Conservation (phyloP, 2,329 filamentous ascomycete genomes). For the Stemphylium beticola region DNA sequence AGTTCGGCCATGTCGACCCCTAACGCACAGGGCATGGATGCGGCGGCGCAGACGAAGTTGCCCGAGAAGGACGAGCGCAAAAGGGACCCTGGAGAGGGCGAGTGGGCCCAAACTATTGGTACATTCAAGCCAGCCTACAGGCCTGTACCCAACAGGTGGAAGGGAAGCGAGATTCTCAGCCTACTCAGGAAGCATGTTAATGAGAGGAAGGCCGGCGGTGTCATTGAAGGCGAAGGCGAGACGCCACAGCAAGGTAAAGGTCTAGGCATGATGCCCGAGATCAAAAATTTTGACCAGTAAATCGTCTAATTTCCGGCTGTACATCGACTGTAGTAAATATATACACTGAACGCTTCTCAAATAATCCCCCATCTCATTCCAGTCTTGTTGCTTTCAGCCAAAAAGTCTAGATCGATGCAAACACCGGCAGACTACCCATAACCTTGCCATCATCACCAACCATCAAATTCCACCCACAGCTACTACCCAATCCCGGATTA, state of each 20-base stretch:
- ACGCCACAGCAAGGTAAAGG: conserved; percentile 47
- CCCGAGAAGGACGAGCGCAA: conserved; percentile 56
- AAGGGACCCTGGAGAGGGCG: conserved; percentile 66
- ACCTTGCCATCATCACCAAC: conserved; percentile 62
- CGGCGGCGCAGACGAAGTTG: conserved; percentile 53
- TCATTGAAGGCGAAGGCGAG: conserved; percentile 45
- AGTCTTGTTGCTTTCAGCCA: not conserved
- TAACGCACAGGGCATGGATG: conserved; percentile 53
- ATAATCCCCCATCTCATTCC: not conserved
- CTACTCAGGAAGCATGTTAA: conserved; percentile 83
- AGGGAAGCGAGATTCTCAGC: conserved; percentile 76
- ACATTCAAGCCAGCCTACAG: conserved; percentile 93
- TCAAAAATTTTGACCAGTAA: conserved; percentile 55
- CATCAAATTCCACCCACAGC: conserved; percentile 69
- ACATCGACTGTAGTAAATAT: conserved; percentile 6
- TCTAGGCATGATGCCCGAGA: conserved; percentile 58
- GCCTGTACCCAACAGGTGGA: conserved; percentile 86
- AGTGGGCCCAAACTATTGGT: conserved; percentile 97
- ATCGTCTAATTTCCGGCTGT: not conserved
- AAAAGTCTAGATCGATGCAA: conserved; percentile 40
- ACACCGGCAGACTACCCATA: conserved; percentile 64
- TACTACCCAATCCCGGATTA: conserved; percentile 69
- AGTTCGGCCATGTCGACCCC: conserved; percentile 52
- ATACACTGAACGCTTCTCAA: not conserved
- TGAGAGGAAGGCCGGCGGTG: conserved; percentile 68